Percentiles rank a stretch among this genome's conserved stretches.
phyloP scores from a whole-genome alignment of 495 filamentous ascomycete genomes.

The Aspergillus biplanus region DNA sequence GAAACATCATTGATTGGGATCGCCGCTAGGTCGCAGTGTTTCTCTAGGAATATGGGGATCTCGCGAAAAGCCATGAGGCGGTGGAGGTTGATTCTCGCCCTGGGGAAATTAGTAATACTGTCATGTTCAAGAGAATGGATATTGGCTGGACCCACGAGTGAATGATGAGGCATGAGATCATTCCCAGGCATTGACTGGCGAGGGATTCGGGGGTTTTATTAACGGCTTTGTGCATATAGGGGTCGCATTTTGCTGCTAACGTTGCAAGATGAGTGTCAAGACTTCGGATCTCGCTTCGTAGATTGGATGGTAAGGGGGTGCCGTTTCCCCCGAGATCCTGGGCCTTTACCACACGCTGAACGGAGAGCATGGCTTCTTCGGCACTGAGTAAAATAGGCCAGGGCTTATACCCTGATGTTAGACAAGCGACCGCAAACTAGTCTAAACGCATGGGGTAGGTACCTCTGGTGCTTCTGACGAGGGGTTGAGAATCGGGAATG shows the following conservation, averaged over 20 bases:
- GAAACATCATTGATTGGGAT: background rate
- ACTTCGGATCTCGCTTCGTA: constrained; percentile 6
- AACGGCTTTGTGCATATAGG: too few relatives aligned
- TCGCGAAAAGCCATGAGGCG: constrained; percentile 4
- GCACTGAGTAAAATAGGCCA: constrained; percentile 15
- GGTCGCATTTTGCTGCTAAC: too few relatives aligned
- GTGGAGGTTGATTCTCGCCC: constrained; percentile 12
- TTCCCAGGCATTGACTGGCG: too few relatives aligned
- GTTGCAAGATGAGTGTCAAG: too few relatives aligned
- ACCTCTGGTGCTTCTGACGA: too few relatives aligned
- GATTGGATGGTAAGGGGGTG: background rate
- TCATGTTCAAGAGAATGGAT: background rate
- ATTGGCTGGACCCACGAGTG: constrained; percentile 1
- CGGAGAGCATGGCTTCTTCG: constrained; percentile 11
- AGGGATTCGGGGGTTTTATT: too few relatives aligned
- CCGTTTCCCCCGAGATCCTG: background rate
- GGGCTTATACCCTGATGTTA: background rate
- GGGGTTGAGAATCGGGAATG: too few relatives aligned
- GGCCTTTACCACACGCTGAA: background rate
- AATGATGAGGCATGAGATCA: too few relatives aligned
- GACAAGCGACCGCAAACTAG: too few relatives aligned
- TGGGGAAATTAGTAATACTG: background rate
- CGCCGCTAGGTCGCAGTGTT: background rate
- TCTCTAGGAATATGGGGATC: constrained; percentile 1
- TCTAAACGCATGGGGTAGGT: background rate